These are phyloP conservation scores for Tuber brumale DNA, from an alignment of 495 filamentous ascomycete species.

Conservation along the genomic window DNA sequence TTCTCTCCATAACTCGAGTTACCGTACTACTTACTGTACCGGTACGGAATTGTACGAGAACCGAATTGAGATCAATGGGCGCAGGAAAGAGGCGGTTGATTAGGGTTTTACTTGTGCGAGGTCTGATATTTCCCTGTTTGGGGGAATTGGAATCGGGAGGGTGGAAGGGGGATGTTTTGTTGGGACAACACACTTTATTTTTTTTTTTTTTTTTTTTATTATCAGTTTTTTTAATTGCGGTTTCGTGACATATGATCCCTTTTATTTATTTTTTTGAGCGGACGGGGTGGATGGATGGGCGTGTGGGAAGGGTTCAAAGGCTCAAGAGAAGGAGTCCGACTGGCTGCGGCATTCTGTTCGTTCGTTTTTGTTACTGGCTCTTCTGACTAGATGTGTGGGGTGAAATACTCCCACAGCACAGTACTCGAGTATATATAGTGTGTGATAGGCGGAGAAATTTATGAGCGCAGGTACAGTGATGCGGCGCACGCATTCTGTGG, in stretches of 20 bases:
- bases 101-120: not conserved
- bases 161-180: slow-evolving; percentile 3
- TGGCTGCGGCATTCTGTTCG: not conserved
- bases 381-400: not conserved
- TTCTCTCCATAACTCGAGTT: not conserved
- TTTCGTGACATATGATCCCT: slow-evolving; percentile 23
- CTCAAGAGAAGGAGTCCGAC: not conserved
- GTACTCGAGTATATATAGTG: no score
- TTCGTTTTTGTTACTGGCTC: not conserved
- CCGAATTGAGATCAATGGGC: not conserved
- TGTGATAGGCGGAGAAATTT: not conserved
- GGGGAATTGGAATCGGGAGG: not conserved
- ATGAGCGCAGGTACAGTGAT: slow-evolving; percentile 14
- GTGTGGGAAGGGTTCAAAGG: not conserved
- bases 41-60: not conserved
- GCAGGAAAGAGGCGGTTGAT: not conserved
- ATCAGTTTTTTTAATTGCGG: slow-evolving; percentile 20
- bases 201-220: not conserved
- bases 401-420: not conserved
- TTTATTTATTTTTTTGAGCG: slow-evolving; percentile 1
- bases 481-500: slow-evolving; percentile 21
- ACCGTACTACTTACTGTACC: not conserved
- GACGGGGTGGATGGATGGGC: slow-evolving; percentile 4
- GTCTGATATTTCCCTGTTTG: slow-evolving; percentile 1
- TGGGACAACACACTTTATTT: slow-evolving; percentile 28